Percentiles rank a stretch among this genome's conserved stretches.
Conservation (phyloP, 2,329 filamentous ascomycete genomes). For the Dactylellina cionopaga region DNA sequence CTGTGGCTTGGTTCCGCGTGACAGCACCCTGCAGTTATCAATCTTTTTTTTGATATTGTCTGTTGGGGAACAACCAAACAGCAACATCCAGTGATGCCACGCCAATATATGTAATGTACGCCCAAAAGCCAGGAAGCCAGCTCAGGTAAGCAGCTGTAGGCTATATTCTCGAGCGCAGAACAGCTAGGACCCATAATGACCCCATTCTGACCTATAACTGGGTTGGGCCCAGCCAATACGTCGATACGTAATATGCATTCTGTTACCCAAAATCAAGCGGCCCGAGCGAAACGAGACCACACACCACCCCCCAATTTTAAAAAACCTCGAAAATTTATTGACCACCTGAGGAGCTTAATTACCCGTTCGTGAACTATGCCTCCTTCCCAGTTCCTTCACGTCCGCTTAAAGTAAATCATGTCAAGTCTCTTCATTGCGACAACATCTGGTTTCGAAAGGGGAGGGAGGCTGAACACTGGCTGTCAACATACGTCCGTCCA, state of each 20-base stretch:
- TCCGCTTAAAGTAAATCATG: slow-evolving; percentile 52
- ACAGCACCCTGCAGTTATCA: slow-evolving; percentile 23
- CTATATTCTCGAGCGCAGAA: slow-evolving; percentile 41
- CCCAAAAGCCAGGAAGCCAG: slow-evolving; percentile 12
- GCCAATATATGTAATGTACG: too few species aligned
- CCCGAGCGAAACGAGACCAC: slow-evolving; percentile 52
- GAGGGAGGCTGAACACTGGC: slow-evolving; percentile 50
- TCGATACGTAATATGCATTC: slow-evolving; percentile 48
- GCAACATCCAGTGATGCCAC: too few species aligned
- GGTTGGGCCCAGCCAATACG: slow-evolving; percentile 34
- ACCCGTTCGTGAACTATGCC: slow-evolving; percentile 52
- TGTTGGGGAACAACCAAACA: too few species aligned
- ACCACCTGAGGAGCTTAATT: slow-evolving; percentile 53
- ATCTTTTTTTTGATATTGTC: too few species aligned
- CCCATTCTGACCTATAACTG: too few species aligned
- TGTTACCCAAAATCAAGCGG: slow-evolving; percentile 39
- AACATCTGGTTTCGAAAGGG: slow-evolving; percentile 52
- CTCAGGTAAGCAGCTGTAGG: slow-evolving; percentile 37
- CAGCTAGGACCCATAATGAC: slow-evolving; percentile 28
- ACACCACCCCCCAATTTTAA: slow-evolving; percentile 48
- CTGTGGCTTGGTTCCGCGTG: slow-evolving; percentile 53
- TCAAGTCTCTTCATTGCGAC: slow-evolving; percentile 49
- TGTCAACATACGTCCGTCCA: slow-evolving; percentile 33
- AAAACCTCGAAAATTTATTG: slow-evolving; percentile 45
- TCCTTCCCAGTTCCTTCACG: slow-evolving; percentile 50